Evolutionary conservation across 2,329 filamentous ascomycete species (phyloP), one percentile per base, ranked within the genome.

Genomic region (Arthrobotrys sphaeroides): DNA sequence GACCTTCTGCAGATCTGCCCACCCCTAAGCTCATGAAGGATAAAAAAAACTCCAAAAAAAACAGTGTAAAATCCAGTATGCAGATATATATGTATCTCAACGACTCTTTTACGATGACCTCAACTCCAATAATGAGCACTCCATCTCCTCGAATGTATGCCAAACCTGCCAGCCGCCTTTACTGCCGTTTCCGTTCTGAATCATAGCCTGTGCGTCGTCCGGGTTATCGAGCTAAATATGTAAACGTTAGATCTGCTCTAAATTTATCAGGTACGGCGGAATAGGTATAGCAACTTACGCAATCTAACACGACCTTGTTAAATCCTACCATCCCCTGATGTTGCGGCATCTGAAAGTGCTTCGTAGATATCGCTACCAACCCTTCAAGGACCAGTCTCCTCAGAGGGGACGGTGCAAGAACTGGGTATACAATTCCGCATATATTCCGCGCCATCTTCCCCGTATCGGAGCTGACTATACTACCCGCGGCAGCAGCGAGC

Each of bases 261-360:
- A 13, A 18, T n/a, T 33, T 36, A 10, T 45, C 9, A 24, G 6
- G 16, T 13, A 16, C 18, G 26, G 24, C 7, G 9, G 51, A 24
- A 13, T 24, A 33, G 26, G 16, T 42, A 28, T 6, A 9, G n/a
- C 10, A 59, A 76, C 73, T 70, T 72, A 77, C 73, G 33, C 40
- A 72, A 55, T 77, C 73, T 20, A 77, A 60, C 43, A 77, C 24
- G 16, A 62, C 47, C 66, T 51, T 72, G 24, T 66, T 55, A 42
- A 77, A 77, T 7, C 55, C 61, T 10, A 18, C 24, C 36, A 55
- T 55, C 6, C 64, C 62, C 5, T 51, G 40, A 6, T 77, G 66
- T n/a, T 77, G 66, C 18, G 45, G 73, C 73, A 77, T 70, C 43
- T 77, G 73, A 36, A 72, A 77, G 42, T 77, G 73, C 31, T 72